Conservation (phyloP, 2,329 filamentous ascomycete genomes). For the Ceratocystis cacaofunesta region DNA sequence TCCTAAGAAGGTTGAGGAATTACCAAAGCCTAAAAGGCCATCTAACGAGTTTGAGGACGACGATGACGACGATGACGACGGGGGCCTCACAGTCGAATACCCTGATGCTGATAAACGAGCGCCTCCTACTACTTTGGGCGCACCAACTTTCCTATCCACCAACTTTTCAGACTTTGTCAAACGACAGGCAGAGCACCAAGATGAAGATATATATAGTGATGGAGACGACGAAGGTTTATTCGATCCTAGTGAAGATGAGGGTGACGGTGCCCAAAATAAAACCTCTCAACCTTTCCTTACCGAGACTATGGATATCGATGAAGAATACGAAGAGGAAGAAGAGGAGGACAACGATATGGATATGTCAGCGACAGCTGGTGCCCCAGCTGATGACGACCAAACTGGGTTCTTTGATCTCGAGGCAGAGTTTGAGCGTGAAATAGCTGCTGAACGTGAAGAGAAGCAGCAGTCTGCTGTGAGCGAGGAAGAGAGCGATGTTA, state of each 20-base stretch:
- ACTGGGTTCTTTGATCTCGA: conserved; percentile 19
- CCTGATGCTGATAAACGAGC: conserved; percentile 34
- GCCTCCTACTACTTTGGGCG: conserved; percentile 25
- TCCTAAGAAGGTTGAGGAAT: conserved; percentile 14
- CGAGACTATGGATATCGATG: conserved; percentile 19
- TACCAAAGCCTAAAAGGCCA: conserved; percentile 25
- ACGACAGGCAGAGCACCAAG: conserved; percentile 26
- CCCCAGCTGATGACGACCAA: conserved; percentile 19
- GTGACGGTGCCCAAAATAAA: conserved; percentile 25
- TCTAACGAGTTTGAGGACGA: conserved; percentile 32
- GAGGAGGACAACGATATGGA: conserved; percentile 18
- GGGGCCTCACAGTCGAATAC: conserved; percentile 44
- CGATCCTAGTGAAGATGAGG: conserved; percentile 24
- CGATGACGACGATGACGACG: conserved; percentile 41
- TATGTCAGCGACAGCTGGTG: conserved; percentile 9
- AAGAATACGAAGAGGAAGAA: conserved; percentile 19
- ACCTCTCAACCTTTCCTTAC: conserved; percentile 22
- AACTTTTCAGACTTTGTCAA: conserved; percentile 41
- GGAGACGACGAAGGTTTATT: conserved; percentile 27
- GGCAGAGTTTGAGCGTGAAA: conserved; percentile 34
- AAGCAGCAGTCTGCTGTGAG: conserved; percentile 29
- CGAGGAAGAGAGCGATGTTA: conserved; percentile 47
- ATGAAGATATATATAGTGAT: conserved; percentile 25
- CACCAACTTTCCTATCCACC: conserved; percentile 25
- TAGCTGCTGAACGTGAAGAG: conserved; percentile 43